Evolutionary conservation across 192 early-diverging fungal genomes (phyloP), one percentile per base, ranked within the genome.

Genomic region (Chytriomyces hyalinus): DNA sequence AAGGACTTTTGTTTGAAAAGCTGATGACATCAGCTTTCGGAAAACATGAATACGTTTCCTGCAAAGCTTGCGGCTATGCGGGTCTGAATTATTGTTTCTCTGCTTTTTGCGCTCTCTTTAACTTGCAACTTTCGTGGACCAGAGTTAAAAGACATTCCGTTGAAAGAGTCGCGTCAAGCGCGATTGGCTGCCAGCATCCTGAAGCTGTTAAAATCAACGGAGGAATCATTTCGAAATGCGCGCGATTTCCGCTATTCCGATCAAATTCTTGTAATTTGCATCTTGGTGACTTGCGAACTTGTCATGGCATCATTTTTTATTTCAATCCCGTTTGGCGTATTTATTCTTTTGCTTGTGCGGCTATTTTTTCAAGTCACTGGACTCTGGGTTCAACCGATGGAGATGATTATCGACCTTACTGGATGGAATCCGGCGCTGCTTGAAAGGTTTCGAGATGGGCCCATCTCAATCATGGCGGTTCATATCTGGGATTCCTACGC

Each of bases 11-110:
- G 26, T 36, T 49, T 28, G 76, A 78, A 59, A 72, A 48, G 9
- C 47, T 49, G 28, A 43, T 78, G 76, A 36, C n/a, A 7, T 67
- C 49, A 22, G 68, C 53, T 6, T 73, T 60, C 15, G 59, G 60
- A 61, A 49, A 61, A n/a, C 26, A 61, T 8, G 57, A 61, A 10
- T 20, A 8, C 22, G 67, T 78, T n/a, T 49, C 26, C 22, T 78
- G 76, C 45, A n/a, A n/a, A 24, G 28, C 62, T 20, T 78, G 76
- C 46, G 61, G 60, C 7, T 78, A 78, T 61, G 76, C 67, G 0
- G 76, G 75, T 77, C 9, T 17, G 64, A 36, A n/a, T 44, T 67
- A 2, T 73, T 67, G n/a, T 3, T 61, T 65, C 24, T 22, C 17
- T 65, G 6, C 63, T 28, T 65, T 65, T 26, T 13, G 13, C 11